Percentiles rank a stretch among this genome's conserved stretches.
phyloP scores from a whole-genome alignment of 176 grass and related monocot species.

The Triticum aestivum region IWGSC_CS_RefSeq_v2.1 NC_057799.1:495345836-495346335 shows the following conservation, averaged over 20 bases:
- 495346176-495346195: not conserved
- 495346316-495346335: conserved; percentile 82
- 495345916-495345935: not conserved
- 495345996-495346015: conserved; percentile 95
- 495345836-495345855: not conserved
- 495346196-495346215: too few species aligned
- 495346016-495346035: conserved; percentile 92
- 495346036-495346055: conserved; percentile 78
- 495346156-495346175: not conserved
- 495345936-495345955: conserved; percentile 48
- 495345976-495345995: conserved; percentile 81
- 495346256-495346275: not conserved
- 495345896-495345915: not conserved
- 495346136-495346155: not conserved
- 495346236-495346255: too few species aligned
- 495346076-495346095: conserved; percentile 95
- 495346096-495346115: conserved; percentile 79
- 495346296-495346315: conserved; percentile 92
- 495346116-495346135: conserved; percentile 68
- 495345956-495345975: conserved; percentile 89
- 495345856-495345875: conserved; percentile 28
- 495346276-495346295: conserved; percentile 52
- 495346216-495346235: not conserved
- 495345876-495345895: not conserved
- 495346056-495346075: conserved; percentile 67